Evolutionary conservation across 2,329 filamentous ascomycete genomes (phyloP), one percentile per base, ranked within the genome.

Genomic region (Rachicladosporium sp.): DNA sequence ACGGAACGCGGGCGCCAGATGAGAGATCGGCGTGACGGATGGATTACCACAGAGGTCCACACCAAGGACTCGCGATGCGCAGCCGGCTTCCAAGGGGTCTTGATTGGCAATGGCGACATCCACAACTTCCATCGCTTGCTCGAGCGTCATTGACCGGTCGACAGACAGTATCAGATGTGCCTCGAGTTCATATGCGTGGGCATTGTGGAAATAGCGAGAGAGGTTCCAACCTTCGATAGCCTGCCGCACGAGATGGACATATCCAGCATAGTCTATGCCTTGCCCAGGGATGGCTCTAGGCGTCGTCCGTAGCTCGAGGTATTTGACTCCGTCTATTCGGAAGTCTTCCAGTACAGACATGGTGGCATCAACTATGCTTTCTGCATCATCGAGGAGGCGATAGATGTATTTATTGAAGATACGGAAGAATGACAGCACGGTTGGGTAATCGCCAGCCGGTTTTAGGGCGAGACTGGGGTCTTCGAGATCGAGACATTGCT

Each of bases 391-490:
- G 61, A 82, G 72, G 29, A 93, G 76, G 43, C 73, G 70, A 62
- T 91, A 89, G 49, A 88, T 89, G 57, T 86, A 86, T 32, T 71
- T 78, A 19, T 78, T 80, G 62, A 89, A 89, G n/a, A 87, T 68
- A 2, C 78, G 78, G 54, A 88, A 87, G 70, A 87, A 86, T 31
- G 81, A 81, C 33, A 46, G 32, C 36, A 49, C 38, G 38, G 54
- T 50, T 31, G 53, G 46, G 30, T 48, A 44, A 3, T 39, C 41
- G 23, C 40, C 83, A n/a, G 70, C 78, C 2, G 69, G 64, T 0
- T 81, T 79, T 65, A 89, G 82, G 29, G 77, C 73, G 1, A 74
- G 50, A n/a, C 82, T 59, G 1, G 84, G 84, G 51, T 91, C 82
- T 36, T 76, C 67, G 1, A 88, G 63, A 7, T 67, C 56, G 2